A percentile compares a stretch with the other conserved stretches of the same genome.
Conservation (phyloP, 352 stramenopile genomes). For the Globisporangium takayamanum region DNA sequence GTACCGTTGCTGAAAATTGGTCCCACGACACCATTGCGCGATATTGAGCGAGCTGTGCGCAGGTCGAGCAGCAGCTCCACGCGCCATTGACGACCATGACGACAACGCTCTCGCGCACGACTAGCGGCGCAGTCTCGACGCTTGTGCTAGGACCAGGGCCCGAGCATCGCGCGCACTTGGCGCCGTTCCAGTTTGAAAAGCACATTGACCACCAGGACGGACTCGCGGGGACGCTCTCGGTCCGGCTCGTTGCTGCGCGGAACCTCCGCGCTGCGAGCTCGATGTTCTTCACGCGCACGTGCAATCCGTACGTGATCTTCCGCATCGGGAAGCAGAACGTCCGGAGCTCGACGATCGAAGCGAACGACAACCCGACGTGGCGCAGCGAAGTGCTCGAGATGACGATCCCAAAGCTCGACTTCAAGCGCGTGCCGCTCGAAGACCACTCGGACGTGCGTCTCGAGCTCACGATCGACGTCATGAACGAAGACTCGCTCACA, state of each 20-base stretch:
- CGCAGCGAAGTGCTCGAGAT: constrained; percentile 66
- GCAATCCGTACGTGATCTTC: constrained; percentile 84
- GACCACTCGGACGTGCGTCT: constrained; percentile 70
- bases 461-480: constrained; percentile 71
- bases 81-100: not conserved
- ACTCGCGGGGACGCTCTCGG: constrained; percentile 60
- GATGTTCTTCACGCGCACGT: constrained; percentile 81
- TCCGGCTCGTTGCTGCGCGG: constrained; percentile 62
- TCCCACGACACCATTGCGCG: not conserved
- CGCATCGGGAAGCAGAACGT: constrained; percentile 60
- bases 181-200: constrained; percentile 74
- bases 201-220: constrained; percentile 69
- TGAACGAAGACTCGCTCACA: constrained; percentile 79
- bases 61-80: not conserved
- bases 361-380: constrained; percentile 74
- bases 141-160: not conserved
- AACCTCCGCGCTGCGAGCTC: constrained; percentile 62
- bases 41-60: not conserved
- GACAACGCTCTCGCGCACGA: not conserved
- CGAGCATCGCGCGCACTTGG: constrained; percentile 32
- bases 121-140: not conserved
- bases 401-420: constrained; percentile 65
- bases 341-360: constrained; percentile 61
- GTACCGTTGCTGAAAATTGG: not conserved
- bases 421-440: constrained; percentile 40